Percentiles rank a stretch among this genome's conserved stretches.
Conservation (phyloP, 164 flowering plant species). For the Cinnamomum micranthum region DNA sequence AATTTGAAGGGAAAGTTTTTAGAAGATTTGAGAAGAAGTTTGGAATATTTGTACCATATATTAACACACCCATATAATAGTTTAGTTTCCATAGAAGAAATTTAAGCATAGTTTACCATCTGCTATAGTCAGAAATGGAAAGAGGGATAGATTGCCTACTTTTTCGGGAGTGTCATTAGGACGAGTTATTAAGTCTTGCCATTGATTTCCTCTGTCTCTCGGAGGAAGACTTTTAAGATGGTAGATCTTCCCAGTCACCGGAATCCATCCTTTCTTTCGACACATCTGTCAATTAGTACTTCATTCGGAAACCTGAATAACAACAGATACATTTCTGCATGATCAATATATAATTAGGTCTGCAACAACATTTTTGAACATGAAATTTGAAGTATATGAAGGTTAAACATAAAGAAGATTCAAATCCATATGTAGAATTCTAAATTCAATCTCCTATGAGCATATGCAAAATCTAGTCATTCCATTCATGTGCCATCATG, state of each 20-base stretch:
- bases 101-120: not conserved
- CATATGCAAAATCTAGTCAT: not conserved
- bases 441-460: too few species aligned
- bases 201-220: constrained; percentile 71
- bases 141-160: constrained; percentile 25
- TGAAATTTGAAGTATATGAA: not conserved
- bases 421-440: too few species aligned
- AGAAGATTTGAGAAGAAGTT: not conserved
- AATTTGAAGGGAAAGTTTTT: not conserved
- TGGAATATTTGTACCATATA: not conserved
- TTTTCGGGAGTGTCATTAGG: constrained; percentile 87
- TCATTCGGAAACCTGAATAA: constrained; percentile 93
- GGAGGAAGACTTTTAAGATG: constrained; percentile 76
- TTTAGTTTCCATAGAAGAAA: not conserved
- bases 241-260: constrained; percentile 84
- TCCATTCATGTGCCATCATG: not conserved
- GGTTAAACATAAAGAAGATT: not conserved
- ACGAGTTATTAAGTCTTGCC: constrained; percentile 70
- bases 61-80: not conserved
- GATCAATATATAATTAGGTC: constrained; percentile 2
- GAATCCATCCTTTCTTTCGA: constrained; percentile 93
- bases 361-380: not conserved
- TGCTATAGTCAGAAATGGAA: not conserved
- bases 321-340: constrained; percentile 15
- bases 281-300: constrained; percentile 81